Conservation (phyloP, 2,329 filamentous ascomycete species). For the Colletotrichum australisinense region DNA sequence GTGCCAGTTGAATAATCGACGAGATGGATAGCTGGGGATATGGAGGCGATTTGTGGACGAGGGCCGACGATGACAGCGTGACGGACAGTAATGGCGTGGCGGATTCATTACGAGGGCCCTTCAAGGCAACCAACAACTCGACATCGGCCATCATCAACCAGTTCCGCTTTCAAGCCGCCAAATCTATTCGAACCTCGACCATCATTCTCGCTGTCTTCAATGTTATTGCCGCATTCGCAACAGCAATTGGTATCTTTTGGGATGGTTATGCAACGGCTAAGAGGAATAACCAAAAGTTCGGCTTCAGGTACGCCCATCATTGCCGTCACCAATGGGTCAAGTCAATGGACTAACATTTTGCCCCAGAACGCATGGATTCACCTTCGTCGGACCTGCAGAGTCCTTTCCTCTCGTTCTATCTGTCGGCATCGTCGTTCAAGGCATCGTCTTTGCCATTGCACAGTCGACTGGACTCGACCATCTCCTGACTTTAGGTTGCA, state of each 20-base stretch:
- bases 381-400: conserved; percentile 59
- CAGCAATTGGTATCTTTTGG: conserved; percentile 66
- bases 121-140: conserved; percentile 42
- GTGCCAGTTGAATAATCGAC: conserved; percentile 36
- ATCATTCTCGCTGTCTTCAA: conserved; percentile 73
- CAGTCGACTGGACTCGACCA: conserved; percentile 66
- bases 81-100: conserved; percentile 39
- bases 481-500: conserved; percentile 64
- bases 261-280: conserved; percentile 62
- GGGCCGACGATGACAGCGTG: conserved; percentile 38
- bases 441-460: conserved; percentile 65
- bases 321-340: background rate
- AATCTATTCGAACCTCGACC: conserved; percentile 70
- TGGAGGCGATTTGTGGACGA: conserved; percentile 40
- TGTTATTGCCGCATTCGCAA: conserved; percentile 66
- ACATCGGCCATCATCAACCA: conserved; percentile 62
- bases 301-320: conserved; percentile 51
- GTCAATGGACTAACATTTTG: background rate
- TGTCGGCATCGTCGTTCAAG: conserved; percentile 68
- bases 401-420: conserved; percentile 68
- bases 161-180: conserved; percentile 63
- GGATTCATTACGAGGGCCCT: conserved; percentile 43
- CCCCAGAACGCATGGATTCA: conserved; percentile 51
- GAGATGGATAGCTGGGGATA: conserved; percentile 39
- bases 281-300: conserved; percentile 52